Conservation (phyloP, 768 basidiomycete species). For the Saitozyma podzolica region DNA sequence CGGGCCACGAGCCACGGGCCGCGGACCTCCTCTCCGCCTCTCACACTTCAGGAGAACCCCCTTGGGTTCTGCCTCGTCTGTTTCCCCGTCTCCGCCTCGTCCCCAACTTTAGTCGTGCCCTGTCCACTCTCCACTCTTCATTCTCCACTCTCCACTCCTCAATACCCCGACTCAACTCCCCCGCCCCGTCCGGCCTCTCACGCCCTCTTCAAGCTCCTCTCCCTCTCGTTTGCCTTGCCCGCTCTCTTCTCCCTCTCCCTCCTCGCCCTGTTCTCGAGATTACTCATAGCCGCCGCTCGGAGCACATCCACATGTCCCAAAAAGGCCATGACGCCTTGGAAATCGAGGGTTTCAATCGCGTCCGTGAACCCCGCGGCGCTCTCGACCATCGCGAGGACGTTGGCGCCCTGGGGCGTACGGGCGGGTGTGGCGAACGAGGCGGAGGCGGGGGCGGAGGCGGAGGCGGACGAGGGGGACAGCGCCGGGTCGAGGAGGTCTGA, state of each 20-base stretch:
- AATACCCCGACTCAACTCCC: too few species aligned
- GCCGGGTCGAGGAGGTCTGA: too few species aligned
- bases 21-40: too few species aligned
- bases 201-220: too few species aligned
- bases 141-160: too few species aligned
- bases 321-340: constrained; percentile 26
- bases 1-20: too few species aligned
- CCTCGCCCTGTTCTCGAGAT: constrained; percentile 16
- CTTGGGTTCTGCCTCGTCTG: too few species aligned
- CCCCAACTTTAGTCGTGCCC: too few species aligned
- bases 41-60: too few species aligned
- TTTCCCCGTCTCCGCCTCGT: too few species aligned
- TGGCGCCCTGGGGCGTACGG: constrained; percentile 23
- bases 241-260: constrained; percentile 3
- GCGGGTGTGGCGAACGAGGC: not conserved
- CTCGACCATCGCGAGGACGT: constrained; percentile 32
- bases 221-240: not conserved
- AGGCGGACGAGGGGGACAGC: not conserved
- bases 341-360: constrained; percentile 35
- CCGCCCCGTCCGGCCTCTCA: too few species aligned
- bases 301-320: constrained; percentile 31
- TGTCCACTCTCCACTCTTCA: too few species aligned
- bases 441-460: constrained; percentile 7
- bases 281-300: constrained; percentile 31
- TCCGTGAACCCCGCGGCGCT: constrained; percentile 24